Evolutionary conservation across 306 rosid species (phyloP).

Genomic region (Prinsepia uniflora): DNA sequence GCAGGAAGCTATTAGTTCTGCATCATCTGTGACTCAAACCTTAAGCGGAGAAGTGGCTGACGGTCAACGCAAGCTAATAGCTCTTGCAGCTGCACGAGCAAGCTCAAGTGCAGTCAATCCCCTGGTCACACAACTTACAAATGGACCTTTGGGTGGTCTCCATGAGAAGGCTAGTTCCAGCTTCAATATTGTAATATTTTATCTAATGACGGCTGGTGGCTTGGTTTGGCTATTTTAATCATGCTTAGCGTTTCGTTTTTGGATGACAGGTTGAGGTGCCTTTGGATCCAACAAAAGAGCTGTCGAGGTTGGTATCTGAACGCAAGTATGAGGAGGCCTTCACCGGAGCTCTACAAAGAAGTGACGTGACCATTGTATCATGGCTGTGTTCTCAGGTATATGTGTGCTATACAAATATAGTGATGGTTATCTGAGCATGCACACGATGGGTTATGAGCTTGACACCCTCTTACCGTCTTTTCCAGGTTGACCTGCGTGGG

Average conservation of each 20-base stretch:
- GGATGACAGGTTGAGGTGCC: constrained; percentile 75
- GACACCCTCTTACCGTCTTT: background rate
- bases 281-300: constrained; percentile 83
- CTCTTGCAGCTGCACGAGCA: constrained; percentile 67
- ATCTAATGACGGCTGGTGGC: background rate
- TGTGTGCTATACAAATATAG: background rate
- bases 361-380: constrained; percentile 86
- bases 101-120: constrained; percentile 65
- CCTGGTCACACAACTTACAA: constrained; percentile 61
- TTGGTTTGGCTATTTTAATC: background rate
- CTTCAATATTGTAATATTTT: background rate
- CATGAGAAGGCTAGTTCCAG: constrained; percentile 69
- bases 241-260: constrained; percentile 12
- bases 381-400: constrained; percentile 98
- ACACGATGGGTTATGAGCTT: background rate
- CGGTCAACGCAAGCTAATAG: constrained; percentile 81
- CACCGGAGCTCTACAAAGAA: constrained; percentile 76
- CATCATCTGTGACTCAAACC: constrained; percentile 76
- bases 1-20: constrained; percentile 87
- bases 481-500: constrained; percentile 77
- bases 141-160: constrained; percentile 69
- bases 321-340: constrained; percentile 91
- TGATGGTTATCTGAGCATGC: background rate
- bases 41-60: constrained; percentile 80
- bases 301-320: constrained; percentile 72